These are phyloP conservation scores for Alternaria triticimaculans DNA, from an alignment of 2,329 filamentous ascomycete genomes.

Conservation along the genomic window DNA sequence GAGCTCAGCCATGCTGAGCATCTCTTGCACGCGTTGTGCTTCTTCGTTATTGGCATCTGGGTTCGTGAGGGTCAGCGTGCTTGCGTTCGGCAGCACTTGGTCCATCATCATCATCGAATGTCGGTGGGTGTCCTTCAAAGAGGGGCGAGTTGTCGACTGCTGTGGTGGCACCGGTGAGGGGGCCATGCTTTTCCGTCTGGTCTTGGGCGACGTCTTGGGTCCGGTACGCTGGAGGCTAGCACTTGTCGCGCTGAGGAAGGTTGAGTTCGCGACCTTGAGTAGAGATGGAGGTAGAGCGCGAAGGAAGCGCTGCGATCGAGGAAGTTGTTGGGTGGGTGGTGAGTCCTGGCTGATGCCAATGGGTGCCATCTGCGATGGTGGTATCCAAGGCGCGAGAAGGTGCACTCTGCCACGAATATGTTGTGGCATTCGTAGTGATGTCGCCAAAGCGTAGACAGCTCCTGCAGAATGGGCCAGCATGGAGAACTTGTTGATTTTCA, in stretches of 20 bases:
- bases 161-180: slow-evolving; percentile 23
- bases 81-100: slow-evolving; percentile 51
- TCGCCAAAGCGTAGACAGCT: slow-evolving; percentile 96
- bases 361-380: slow-evolving; percentile 67
- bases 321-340: slow-evolving; percentile 83
- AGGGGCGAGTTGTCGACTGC: slow-evolving; percentile 17
- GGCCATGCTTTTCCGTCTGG: slow-evolving; percentile 38
- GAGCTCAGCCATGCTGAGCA: slow-evolving; percentile 69
- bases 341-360: slow-evolving; percentile 71
- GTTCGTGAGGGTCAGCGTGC: slow-evolving; percentile 38
- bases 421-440: slow-evolving; percentile 92
- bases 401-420: slow-evolving; percentile 95
- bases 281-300: slow-evolving; percentile 88
- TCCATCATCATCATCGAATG: slow-evolving; percentile 60
- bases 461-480: slow-evolving; percentile 95
- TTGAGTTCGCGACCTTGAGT: slow-evolving; percentile 91
- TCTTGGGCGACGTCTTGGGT: slow-evolving; percentile 60
- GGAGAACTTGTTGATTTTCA: slow-evolving; percentile 95
- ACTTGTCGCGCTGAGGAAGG: slow-evolving; percentile 91
- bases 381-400: slow-evolving; percentile 94
- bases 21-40: slow-evolving; percentile 51
- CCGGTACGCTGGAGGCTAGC: slow-evolving; percentile 68
- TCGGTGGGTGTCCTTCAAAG: slow-evolving; percentile 46
- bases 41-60: slow-evolving; percentile 41
- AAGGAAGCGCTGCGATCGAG: slow-evolving; percentile 88